Base-by-base conservation (phyloP, 768 basidiomycete genomes). In the Boletus vinaceobasis region DNA sequence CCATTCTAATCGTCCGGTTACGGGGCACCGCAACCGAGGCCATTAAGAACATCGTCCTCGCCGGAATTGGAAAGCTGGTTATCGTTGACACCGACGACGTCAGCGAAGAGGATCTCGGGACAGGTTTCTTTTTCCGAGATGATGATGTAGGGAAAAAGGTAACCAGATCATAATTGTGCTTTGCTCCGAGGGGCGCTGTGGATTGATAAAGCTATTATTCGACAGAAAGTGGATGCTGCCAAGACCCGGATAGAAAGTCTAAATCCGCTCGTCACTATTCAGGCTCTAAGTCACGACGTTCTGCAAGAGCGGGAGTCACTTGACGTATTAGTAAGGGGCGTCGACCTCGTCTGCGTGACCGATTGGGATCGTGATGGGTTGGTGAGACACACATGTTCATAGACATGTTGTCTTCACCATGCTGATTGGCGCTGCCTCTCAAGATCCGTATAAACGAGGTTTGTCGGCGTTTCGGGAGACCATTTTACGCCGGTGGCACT, bases 31-130 rank as follows among this genome's bases (percentile, higher is more conserved):
- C 97, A 38, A 93, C 93, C 7, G 97, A 99, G 70, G 83, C 87
- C 15, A 89, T 98, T 72, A 99, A 98, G 74, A 99, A 99, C 68
- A 89, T 99, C 67, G 96, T 98, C 17, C 81, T 99, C 44, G 91
- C 97, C 10, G 97, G 97, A 38, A 91, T 99, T 52, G 97, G 97
- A 26, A 87, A 84, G 67, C 74, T 99, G 57, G 76, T 97, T 56
- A 79, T 98, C 38, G 79, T 91, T 61, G 97, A 99, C 73, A 76
- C 77, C 21, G 85, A 83, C 58, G 74, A 80, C 13, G 90, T 99
- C 33, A 66, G 75, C 19, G 85, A 87, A 67, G 87, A 92, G 69
- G 97, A 98, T 73, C 81, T 98, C 33, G 93, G 93, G 13, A 82
- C 86, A 5, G 91, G 93, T 14, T 97, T 98, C 78, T 87, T 98